Base-by-base conservation (phyloP, 2,329 filamentous ascomycete species). In the Penicillium sp. region DNA sequence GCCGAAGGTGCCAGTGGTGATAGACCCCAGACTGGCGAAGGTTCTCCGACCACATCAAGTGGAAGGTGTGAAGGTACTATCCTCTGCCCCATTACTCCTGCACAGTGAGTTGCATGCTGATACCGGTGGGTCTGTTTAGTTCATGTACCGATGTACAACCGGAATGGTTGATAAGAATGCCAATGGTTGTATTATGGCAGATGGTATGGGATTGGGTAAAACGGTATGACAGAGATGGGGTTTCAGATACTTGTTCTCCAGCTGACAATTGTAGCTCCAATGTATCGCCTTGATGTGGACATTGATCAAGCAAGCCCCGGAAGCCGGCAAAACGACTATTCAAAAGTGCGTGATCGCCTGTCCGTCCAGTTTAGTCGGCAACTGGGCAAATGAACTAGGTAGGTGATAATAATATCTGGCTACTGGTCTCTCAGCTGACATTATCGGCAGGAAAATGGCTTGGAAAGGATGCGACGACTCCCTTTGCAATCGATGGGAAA, bases 281-380 rank as follows among this genome's bases (percentile, higher is more conserved):
- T 99, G 94, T 74, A 99, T 99, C 67, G 85, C 94, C 0, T 82
- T 99, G 48, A 88, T 99, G 81, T 99, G 94, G 94, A 99, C 94
- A 1, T 77, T 99, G 1, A 78, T 99, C 15, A 97, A 97, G 73
- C 94, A 99, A 70, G 96, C 92, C 0, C 90, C 94, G 0, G 91
- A 97, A 40, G 91, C 93, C n/a, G 94, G 94, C 20, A 97, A 92
- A 71, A 76, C 89, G 0, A 95, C 91, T 0, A 96, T 99, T 43
- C 90, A 96, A 66, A 99, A 99, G 72, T 95, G 92, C 50, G 91
- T 99, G 40, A 96, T 99, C 64, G 94, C 92, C 11, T 99, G 94
- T 64, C 94, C 94, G 0, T 96, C 94, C 2, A 97, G 92, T 82
- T 79, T 99, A 72, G 94, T 99, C 29, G 88, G 90, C 61, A 99